Base-by-base conservation (phyloP, 345 rosid genomes). In the Raphanus raphanistrum region DNA sequence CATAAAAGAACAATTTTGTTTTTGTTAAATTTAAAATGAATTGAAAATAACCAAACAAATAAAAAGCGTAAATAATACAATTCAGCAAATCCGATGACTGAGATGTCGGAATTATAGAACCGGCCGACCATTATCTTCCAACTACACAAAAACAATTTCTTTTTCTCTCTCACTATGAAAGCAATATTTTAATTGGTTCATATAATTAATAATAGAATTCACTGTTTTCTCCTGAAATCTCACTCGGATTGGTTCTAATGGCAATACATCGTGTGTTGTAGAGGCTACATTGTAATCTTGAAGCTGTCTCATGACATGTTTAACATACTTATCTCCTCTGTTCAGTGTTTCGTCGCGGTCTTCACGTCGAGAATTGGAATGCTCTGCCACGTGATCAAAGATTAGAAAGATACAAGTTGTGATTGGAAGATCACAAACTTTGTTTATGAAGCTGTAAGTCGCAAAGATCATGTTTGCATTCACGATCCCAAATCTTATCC, bases 211-310 rank as follows among this genome's bases (percentile, higher is more conserved):
- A n/a, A n/a, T n/a, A n/a, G n/a, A n/a, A n/a, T n/a, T n/a, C n/a
- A n/a, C n/a, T n/a, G n/a, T n/a, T n/a, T n/a, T n/a, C n/a, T n/a
- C 60, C 68, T 61, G 68, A 72, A 72, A 72, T 13, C 1, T 29
- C 5, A 27, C 0, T 11, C 4, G 8, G 6, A 11, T 5, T 8
- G 3, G 12, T 16, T 72, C 68, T 41, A 61, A 3, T 15, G 41
- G 45, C 68, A 72, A 28, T 16, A 72, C 43, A 41, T 61, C 21
- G 29, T 43, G 13, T 45, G 58, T 43, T 29, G 21, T 43, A 29
- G 31, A 28, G 6, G 59, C 10, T 61, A 5, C 12, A 13, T 43
- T 72, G 43, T 10, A 60, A 6, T 61, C 68, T 28, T 61, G 68
- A 72, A 72, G 66, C 35, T 25, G 8, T 8, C 0, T 27, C 66